Evolutionary conservation across 192 early-diverging fungal species (phyloP), one percentile per base, ranked within the genome.

Genomic region (Coemansia sp.): DNA sequence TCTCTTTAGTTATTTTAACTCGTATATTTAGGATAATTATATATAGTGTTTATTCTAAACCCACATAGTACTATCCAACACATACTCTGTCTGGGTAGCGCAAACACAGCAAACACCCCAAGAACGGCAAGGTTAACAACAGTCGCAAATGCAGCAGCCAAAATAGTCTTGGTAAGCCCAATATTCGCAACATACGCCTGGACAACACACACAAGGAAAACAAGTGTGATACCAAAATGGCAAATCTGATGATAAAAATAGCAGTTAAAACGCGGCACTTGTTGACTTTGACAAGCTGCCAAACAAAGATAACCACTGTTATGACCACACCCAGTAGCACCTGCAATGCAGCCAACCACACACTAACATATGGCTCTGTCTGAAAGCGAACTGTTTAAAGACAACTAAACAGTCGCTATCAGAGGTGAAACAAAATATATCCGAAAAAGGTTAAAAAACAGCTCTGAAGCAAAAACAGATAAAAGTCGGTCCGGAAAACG

Each of bases 111-210:
- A 45, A 45, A 45, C 5, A 18, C 8, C 5, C 3, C 43, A 45
- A 45, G 43, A 6, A 20, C 3, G 43, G n/a, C n/a, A 45, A 20
- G 20, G 43, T 45, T 16, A 0, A 45, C 1, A 45, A 18, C 0
- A 4, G 18, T n/a, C 5, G n/a, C 43, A 20, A 18, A 14, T 3
- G 5, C 4, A 3, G 43, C 7, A 45, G 43, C 18, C 5, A 64
- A 46, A 21, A 71, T 68, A 39, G 68, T 68, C 43, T 77, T 77
- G 65, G 71, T 40, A 38, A 69, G 71, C 62, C 34, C 36, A 10
- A 51, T 46, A 66, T 68, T 77, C 2, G 34, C 63, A 13, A 56
- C 26, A 13, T 77, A 70, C n/a, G 75, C 68, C 18, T 77, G 75
- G 24, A 68, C 59, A 3, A 65, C 75, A 2, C 65, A 68, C 2